Base-by-base conservation (phyloP, 1,139 yeast genomes). In the Protomyces macrosporus region DNA sequence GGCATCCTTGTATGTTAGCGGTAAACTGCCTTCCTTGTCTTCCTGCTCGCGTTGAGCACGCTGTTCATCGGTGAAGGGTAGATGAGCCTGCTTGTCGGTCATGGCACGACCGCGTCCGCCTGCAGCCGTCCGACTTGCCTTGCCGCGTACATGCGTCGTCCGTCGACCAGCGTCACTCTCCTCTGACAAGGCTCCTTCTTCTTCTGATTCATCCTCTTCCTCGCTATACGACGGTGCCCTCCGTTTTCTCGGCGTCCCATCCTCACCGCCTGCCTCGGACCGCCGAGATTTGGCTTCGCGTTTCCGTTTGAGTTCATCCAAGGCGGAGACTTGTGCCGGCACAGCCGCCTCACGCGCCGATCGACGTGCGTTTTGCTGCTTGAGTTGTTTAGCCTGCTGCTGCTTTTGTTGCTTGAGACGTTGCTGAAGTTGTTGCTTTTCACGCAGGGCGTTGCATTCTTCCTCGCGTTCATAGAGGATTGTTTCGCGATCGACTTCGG, bases 401-500 rank as follows among this genome's bases (percentile, higher is more conserved):
- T 58, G 63, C 33, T 59, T 77, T 68, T 85, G 82, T 69, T 84
- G 82, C 71, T 78, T 81, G 70, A 90, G 86, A 76, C 98, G 86
- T 72, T 89, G 86, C 45, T 88, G 89, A 71, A 95, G 84, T 71
- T 87, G 85, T 72, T 83, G 82, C 74, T 89, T 84, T 76, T 93
- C 98, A 65, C 87, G 85, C 75, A 80, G 90, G 68, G 87, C 83
- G 73, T 91, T 96, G 85, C 90, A 84, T 70, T 89, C 95, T 75
- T 90, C 97, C 4, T 89, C 83, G 75, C 99, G 88, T 67, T 93
- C 98, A 71, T 89, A 95, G 67, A 93, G 81, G 65, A 90, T 83
- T 70, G 88, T 86, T 78, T 93, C 98, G 72, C 98, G 85, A 71
- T 88, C 88, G 74, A 93, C 84, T 79, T 95, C 98, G 66, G 93